Base-by-base conservation (phyloP, 202 grass and related monocot species). In the Saccharum hybrid region DNA sequence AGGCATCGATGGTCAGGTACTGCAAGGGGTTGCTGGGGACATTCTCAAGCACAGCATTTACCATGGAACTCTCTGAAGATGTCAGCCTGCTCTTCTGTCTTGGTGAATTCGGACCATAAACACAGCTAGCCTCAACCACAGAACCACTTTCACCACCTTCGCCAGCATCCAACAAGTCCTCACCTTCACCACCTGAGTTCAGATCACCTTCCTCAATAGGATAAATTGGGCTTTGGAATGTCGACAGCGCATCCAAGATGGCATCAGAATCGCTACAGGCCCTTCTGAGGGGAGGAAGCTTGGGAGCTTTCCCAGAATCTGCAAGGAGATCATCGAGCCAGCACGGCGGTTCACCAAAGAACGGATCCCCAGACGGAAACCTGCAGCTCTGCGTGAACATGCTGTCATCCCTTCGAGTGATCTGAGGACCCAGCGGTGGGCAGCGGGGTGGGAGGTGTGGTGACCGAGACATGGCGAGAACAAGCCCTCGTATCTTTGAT, bases 71-170 rank as follows among this genome's bases (percentile, higher is more conserved):
- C 89, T 99, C 96, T 33, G 88, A 94, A 86, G 76, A 87, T 22
- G 83, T 94, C 57, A 99, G 51, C 51, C 80, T 86, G 85, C 78
- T 84, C 49, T 94, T 99, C 77, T 99, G 93, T 34, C 93, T 93
- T 18, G 97, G 97, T 0, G 93, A 99, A 88, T 99, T 99, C 18
- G 97, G 97, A 10, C 97, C 97, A 65, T 99, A 99, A 60, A 96
- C 73, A 78, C 91, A 96, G 82, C 82, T 78, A 70, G 84, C 82
- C 65, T 99, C 96, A 62, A 94, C 75, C 12, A 81, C 68, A 54
- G 59, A 80, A 36, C 42, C 86, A 65, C 15, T 72, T 46, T 83
- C 84, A 70, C 23, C 71, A 34, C 76, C 65, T 81, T 54, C 45
- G 2, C 21, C 52, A 77, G 75, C 28, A 83, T 86, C 89, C 16